Evolutionary conservation across 768 basidiomycete genomes (phyloP).

Genomic region (Stropharia rugosoannulata): DNA sequence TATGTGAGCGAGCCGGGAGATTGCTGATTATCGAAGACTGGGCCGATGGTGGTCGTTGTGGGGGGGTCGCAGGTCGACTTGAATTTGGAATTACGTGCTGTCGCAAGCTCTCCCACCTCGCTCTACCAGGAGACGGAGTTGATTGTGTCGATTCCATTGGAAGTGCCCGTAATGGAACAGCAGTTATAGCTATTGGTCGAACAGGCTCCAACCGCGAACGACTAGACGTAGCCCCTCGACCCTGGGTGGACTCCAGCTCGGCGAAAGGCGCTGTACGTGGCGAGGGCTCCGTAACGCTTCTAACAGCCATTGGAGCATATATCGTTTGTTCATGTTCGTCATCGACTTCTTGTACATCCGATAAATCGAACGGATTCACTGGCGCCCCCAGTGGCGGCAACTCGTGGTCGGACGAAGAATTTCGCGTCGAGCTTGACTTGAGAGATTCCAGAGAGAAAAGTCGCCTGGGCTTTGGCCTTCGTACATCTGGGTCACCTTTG

Average conservation of each 20-base stretch:
- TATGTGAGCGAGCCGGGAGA: constrained; percentile 18
- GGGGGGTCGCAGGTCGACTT: constrained; percentile 24
- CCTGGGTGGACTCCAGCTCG: neutral
- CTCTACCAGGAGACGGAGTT: constrained; percentile 37
- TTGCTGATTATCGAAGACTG: constrained; percentile 17
- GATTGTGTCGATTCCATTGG: constrained; percentile 44
- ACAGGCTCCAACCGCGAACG: constrained; percentile 17
- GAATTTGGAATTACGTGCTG: constrained; percentile 47
- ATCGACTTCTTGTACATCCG: constrained; percentile 16
- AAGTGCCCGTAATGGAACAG: constrained; percentile 10
- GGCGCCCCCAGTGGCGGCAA: constrained; percentile 12
- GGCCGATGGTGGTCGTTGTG: constrained; percentile 26
- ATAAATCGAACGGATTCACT: constrained; percentile 18
- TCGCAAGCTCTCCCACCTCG: constrained; percentile 54
- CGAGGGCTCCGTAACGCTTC: constrained; percentile 3
- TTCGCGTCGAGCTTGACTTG: constrained; percentile 19
- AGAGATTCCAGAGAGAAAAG: constrained; percentile 23
- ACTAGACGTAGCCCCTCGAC: constrained; percentile 5
- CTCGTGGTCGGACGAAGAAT: constrained; percentile 14
- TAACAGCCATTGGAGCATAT: neutral
- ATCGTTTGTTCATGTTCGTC: constrained; percentile 10
- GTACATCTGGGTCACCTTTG: neutral
- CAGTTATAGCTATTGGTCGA: constrained; percentile 12
- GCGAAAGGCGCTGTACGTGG: neutral
- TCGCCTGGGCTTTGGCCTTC: constrained; percentile 17